Evolutionary conservation across 495 filamentous ascomycete genomes (phyloP).

Genomic region (Xylaria castorea): DNA sequence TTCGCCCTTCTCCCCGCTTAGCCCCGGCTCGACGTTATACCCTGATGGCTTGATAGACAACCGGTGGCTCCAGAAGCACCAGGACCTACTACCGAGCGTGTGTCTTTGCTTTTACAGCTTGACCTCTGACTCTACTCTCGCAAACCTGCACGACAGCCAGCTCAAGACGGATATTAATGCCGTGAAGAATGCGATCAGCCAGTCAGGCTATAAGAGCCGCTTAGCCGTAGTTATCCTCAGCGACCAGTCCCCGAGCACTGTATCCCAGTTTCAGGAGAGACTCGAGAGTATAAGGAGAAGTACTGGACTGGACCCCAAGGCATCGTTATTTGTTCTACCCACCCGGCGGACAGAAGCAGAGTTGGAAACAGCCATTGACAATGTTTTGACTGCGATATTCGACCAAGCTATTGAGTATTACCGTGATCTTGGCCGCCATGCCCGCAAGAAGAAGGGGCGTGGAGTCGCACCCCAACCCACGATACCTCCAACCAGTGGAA

Average conservation of each 20-base stretch:
- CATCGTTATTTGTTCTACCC: conserved; percentile 65
- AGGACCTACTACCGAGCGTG: conserved; percentile 78
- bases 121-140: conserved; percentile 70
- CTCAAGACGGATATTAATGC: conserved; percentile 86
- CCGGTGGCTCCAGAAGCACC: conserved; percentile 85
- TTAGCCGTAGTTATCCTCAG: conserved; percentile 79
- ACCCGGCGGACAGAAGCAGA: conserved; percentile 57
- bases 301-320: conserved; percentile 80
- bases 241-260: conserved; percentile 66
- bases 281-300: conserved; percentile 74
- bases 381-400: conserved; percentile 66
- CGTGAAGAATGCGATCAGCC: conserved; percentile 67
- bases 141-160: conserved; percentile 80
- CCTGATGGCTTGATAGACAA: conserved; percentile 86
- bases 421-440: conserved; percentile 85
- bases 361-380: conserved; percentile 68
- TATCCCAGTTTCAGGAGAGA: conserved; percentile 69
- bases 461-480: conserved; percentile 79
- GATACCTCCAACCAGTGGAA: conserved; percentile 80
- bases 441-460: conserved; percentile 79
- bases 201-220: conserved; percentile 74
- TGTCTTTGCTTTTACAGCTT: conserved; percentile 77
- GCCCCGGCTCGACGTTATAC: conserved; percentile 77
- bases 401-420: conserved; percentile 81
- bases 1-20: conserved; percentile 87